These are phyloP conservation scores for Colletotrichum echinochloae DNA, from an alignment of 2,329 filamentous ascomycete genomes.

Conservation along the genomic window DNA sequence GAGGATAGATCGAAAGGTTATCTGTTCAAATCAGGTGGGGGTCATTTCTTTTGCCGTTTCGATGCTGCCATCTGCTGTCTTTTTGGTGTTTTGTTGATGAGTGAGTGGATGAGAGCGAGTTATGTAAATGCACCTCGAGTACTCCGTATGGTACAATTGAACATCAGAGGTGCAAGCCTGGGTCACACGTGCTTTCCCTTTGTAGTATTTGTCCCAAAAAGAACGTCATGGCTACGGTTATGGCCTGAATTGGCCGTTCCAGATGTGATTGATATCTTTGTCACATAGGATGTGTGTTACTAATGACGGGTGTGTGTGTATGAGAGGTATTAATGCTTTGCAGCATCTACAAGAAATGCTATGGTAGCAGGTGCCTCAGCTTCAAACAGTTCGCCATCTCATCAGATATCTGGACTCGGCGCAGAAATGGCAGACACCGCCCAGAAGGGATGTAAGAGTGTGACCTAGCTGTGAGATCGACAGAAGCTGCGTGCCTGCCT, in stretches of 20 bases:
- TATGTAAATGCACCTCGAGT: too few species aligned
- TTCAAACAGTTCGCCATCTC: background rate
- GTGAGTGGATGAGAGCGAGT: background rate
- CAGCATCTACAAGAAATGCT: too few species aligned
- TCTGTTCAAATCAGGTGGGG: conserved; percentile 40
- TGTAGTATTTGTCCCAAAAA: background rate
- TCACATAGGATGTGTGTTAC: too few species aligned
- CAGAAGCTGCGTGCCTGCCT: background rate
- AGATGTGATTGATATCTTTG: background rate
- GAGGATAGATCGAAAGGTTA: conserved; percentile 34
- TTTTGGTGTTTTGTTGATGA: background rate
- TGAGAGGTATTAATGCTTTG: background rate
- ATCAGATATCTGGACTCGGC: too few species aligned
- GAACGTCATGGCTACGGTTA: background rate
- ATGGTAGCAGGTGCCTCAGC: too few species aligned
- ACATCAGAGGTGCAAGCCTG: background rate
- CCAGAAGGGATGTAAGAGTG: background rate
- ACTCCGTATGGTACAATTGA: too few species aligned
- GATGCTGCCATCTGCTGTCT: background rate
- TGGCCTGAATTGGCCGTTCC: background rate
- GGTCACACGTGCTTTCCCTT: background rate
- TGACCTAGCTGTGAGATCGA: background rate
- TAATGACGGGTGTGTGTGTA: too few species aligned
- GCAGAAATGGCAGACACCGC: background rate
- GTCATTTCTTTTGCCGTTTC: conserved; percentile 7